Conservation (phyloP, 75 land plant genomes). For the Picea sitchensis region DNA sequence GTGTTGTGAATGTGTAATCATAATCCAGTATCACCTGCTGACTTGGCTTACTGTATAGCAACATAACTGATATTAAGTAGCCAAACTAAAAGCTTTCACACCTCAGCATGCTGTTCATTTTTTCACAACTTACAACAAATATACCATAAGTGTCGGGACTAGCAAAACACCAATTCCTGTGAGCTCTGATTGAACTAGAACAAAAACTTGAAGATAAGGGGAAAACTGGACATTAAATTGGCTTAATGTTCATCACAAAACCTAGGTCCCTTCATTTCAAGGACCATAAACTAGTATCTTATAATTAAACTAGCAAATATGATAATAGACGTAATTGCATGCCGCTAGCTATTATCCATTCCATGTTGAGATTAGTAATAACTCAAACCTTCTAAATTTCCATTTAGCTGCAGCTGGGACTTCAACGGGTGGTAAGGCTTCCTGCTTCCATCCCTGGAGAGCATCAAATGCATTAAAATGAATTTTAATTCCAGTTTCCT, state of each 20-base stretch:
- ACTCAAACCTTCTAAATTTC: constrained; percentile 74
- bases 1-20: constrained; percentile 98
- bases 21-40: constrained; percentile 88
- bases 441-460: constrained; percentile 80
- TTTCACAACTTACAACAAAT: neutral
- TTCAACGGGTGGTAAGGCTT: constrained; percentile 87
- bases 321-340: neutral
- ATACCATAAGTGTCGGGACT: neutral
- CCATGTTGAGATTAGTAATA: neutral
- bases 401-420: constrained; percentile 98
- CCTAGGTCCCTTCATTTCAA: neutral
- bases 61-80: neutral
- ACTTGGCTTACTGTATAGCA: constrained; percentile 66
- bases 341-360: neutral
- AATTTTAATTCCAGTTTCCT: constrained; percentile 61
- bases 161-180: neutral
- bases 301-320: neutral
- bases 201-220: neutral
- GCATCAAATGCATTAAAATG: constrained; percentile 95
- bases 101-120: neutral
- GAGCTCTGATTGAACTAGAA: neutral
- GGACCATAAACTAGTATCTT: neutral
- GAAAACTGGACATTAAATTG: neutral
- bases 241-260: neutral
- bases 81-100: neutral